phyloP scores from a whole-genome alignment of 2,329 filamentous ascomycete genomes.

The Hypoxylon sp. region DNA sequence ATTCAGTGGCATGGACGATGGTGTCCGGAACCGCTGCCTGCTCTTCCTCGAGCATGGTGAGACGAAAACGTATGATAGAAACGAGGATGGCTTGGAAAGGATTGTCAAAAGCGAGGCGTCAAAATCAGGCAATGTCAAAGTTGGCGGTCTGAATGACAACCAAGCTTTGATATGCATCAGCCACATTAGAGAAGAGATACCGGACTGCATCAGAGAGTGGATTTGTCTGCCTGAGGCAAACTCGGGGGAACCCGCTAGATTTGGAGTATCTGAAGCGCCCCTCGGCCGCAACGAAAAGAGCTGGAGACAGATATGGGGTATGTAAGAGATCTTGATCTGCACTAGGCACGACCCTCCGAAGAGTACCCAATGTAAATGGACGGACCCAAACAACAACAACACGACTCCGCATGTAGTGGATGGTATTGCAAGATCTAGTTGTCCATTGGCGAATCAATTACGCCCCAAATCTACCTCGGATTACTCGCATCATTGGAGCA shows the following conservation, averaged over 20 bases:
- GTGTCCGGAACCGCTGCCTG: conserved; percentile 87
- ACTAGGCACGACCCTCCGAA: background rate
- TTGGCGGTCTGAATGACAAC: conserved; percentile 74
- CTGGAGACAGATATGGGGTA: conserved; percentile 78
- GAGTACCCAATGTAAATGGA: background rate
- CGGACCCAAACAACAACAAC: conserved; percentile 2
- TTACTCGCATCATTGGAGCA: conserved; percentile 23
- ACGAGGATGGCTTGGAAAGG: conserved; percentile 52
- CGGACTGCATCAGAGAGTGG: conserved; percentile 86
- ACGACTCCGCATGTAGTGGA: background rate
- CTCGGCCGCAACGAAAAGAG: conserved; percentile 69
- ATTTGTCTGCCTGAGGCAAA: conserved; percentile 86
- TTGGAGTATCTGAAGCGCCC: conserved; percentile 75
- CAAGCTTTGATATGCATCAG: conserved; percentile 95
- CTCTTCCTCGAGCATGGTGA: conserved; percentile 81
- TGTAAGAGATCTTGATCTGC: conserved; percentile 42
- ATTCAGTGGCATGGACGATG: conserved; percentile 87
- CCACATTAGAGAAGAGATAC: conserved; percentile 91
- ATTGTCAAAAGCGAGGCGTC: conserved; percentile 64
- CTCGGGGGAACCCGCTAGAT: conserved; percentile 71
- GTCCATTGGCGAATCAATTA: conserved; percentile 6
- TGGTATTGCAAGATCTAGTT: background rate
- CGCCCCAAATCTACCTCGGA: background rate
- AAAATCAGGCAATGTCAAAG: conserved; percentile 62
- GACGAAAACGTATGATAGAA: conserved; percentile 59